Conservation (phyloP, 2,329 filamentous ascomycete species). For the Huntiella moniliformis region DNA sequence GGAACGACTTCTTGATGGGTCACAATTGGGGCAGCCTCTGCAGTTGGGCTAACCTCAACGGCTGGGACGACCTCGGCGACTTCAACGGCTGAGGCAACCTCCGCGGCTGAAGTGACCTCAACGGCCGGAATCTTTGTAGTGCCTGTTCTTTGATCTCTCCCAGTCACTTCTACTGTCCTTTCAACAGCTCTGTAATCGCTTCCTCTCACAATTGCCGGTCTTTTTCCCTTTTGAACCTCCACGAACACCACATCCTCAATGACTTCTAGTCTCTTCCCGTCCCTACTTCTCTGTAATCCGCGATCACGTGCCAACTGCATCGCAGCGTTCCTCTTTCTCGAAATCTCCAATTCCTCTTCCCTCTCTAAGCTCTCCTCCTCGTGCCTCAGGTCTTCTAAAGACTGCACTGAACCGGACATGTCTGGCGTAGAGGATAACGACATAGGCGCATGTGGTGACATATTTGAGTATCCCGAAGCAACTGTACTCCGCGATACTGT, state of each 20-base stretch:
- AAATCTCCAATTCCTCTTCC: slow-evolving; percentile 35
- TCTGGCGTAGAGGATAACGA: slow-evolving; percentile 8
- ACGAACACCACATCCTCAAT: slow-evolving; percentile 18
- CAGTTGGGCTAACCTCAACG: too few relatives aligned
- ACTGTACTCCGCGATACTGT: slow-evolving; percentile 41
- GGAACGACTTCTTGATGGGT: too few relatives aligned
- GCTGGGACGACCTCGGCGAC: too few relatives aligned
- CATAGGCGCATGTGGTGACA: slow-evolving; percentile 13
- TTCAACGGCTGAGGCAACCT: too few relatives aligned
- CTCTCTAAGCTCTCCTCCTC: slow-evolving; percentile 33
- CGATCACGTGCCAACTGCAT: slow-evolving; percentile 30
- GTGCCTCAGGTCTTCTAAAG: slow-evolving; percentile 29
- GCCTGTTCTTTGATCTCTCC: too few relatives aligned
- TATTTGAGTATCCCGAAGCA: slow-evolving; percentile 23
- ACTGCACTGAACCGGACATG: slow-evolving; percentile 19
- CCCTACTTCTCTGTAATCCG: slow-evolving; percentile 22
- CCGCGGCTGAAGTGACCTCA: too few relatives aligned
- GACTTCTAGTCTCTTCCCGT: slow-evolving; percentile 15
- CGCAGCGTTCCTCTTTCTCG: slow-evolving; percentile 33
- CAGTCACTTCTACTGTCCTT: too few relatives aligned
- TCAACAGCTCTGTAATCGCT: too few relatives aligned
- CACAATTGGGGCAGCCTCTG: too few relatives aligned
- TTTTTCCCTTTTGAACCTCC: slow-evolving; percentile 1
- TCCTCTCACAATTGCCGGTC: not conserved
- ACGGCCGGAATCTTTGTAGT: too few relatives aligned